Evolutionary conservation across 1,284 basidiomycete genomes (phyloP).

Genomic region (Stygiomarasmius scandens): DNA sequence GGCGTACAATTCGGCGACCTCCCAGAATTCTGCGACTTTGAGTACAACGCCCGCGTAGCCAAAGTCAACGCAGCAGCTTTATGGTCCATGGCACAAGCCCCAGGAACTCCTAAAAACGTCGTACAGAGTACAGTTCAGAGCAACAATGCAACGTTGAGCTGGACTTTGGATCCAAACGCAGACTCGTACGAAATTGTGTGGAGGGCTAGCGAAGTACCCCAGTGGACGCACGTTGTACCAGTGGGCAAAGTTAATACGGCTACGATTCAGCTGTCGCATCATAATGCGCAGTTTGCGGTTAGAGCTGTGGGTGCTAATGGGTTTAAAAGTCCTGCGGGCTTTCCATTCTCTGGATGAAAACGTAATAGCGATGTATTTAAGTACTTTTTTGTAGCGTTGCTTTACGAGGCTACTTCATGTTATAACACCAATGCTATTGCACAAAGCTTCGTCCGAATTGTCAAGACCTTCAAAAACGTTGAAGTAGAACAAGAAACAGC

Average conservation of each 20-base stretch:
- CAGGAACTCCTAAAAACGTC: conserved; percentile 52
- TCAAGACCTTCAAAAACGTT: too few species aligned
- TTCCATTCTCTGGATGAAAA: conserved; percentile 7
- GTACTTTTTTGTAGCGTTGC: too few species aligned
- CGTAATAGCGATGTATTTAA: too few species aligned
- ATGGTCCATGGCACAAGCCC: conserved; percentile 57
- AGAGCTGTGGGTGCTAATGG: conserved; percentile 12
- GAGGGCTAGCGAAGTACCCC: conserved; percentile 47
- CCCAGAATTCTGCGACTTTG: conserved; percentile 52
- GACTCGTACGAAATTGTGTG: conserved; percentile 55
- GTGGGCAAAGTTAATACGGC: conserved; percentile 45
- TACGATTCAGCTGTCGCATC: conserved; percentile 49
- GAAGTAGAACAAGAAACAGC: too few species aligned
- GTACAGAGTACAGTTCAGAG: conserved; percentile 47
- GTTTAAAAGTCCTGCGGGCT: conserved; percentile 13
- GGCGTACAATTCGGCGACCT: conserved; percentile 58
- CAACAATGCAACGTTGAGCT: conserved; percentile 55
- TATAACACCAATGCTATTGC: too few species aligned
- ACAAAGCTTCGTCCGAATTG: too few species aligned
- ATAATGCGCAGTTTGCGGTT: conserved; percentile 51
- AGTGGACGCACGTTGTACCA: conserved; percentile 52
- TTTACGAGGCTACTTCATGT: too few species aligned
- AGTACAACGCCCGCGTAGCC: conserved; percentile 50
- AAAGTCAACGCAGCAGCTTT: conserved; percentile 53
- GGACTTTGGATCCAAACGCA: conserved; percentile 42